Evolutionary conservation across 176 grass and related monocot genomes (phyloP).

Genomic region (Hordeum vulgare): MorexV3_pseudomolecules_assembly NC_058524.1:130384516-130385015

Average conservation of each 20-base stretch:
- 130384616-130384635: background rate
- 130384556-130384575: background rate
- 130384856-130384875: background rate
- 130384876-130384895: constrained; percentile 29
- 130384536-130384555: background rate
- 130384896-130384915: constrained; percentile 33
- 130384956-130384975: background rate
- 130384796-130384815: constrained; percentile 42
- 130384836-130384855: constrained; percentile 14
- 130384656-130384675: constrained; percentile 5
- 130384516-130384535: constrained; percentile 18
- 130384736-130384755: background rate
- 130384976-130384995: background rate
- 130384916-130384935: constrained; percentile 38
- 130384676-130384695: constrained; percentile 40
- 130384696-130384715: constrained; percentile 23
- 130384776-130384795: constrained; percentile 32
- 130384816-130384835: background rate
- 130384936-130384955: constrained; percentile 31
- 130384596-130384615: background rate
- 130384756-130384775: constrained; percentile 34
- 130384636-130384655: background rate
- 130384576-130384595: background rate
- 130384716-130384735: background rate
- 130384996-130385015: background rate